Evolutionary conservation across 306 rosid species (phyloP).

Genomic region (Quercus rubra): DNA sequence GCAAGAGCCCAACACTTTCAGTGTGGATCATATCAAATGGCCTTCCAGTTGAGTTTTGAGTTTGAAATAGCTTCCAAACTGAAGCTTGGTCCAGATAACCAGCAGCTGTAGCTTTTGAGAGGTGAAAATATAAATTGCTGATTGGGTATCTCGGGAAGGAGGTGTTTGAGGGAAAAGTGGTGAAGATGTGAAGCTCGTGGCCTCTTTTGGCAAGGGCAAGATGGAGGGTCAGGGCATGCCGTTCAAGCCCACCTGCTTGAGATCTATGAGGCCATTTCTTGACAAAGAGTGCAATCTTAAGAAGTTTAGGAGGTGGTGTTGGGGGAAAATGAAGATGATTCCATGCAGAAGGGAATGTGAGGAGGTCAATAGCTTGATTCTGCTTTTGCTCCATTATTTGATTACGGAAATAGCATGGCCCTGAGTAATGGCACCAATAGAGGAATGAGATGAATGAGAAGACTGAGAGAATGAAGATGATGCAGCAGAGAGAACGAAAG

Average conservation of each 20-base stretch:
- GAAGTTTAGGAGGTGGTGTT: constrained; percentile 39
- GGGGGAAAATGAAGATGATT: constrained; percentile 47
- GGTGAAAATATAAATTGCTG: constrained; percentile 46
- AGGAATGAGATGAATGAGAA: constrained; percentile 38
- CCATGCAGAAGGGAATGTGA: constrained; percentile 60
- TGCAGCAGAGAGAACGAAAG: constrained; percentile 33
- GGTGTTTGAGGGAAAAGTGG: constrained; percentile 37
- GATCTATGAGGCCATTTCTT: constrained; percentile 74
- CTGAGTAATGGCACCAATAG: constrained; percentile 43
- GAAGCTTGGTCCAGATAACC: constrained; percentile 64
- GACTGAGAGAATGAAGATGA: constrained; percentile 29
- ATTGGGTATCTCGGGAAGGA: constrained; percentile 25
- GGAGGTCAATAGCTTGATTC: constrained; percentile 39
- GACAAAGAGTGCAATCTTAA: constrained; percentile 68
- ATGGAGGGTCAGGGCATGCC: constrained; percentile 72
- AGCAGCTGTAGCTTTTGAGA: constrained; percentile 61
- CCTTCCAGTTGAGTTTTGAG: constrained; percentile 45
- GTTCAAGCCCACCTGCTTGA: constrained; percentile 71
- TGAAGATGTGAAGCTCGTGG: constrained; percentile 72
- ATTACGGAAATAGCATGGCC: constrained; percentile 34
- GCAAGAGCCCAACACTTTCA: constrained; percentile 63
- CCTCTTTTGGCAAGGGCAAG: constrained; percentile 71
- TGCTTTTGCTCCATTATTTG: constrained; percentile 31
- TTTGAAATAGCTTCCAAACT: constrained; percentile 62
- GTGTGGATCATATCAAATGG: constrained; percentile 65